A percentile compares a stretch with the other conserved stretches of the same genome.
These are phyloP conservation scores for Pyrus betulifolia DNA, from an alignment of 306 rosid genomes.

Conservation along the genomic window DNA sequence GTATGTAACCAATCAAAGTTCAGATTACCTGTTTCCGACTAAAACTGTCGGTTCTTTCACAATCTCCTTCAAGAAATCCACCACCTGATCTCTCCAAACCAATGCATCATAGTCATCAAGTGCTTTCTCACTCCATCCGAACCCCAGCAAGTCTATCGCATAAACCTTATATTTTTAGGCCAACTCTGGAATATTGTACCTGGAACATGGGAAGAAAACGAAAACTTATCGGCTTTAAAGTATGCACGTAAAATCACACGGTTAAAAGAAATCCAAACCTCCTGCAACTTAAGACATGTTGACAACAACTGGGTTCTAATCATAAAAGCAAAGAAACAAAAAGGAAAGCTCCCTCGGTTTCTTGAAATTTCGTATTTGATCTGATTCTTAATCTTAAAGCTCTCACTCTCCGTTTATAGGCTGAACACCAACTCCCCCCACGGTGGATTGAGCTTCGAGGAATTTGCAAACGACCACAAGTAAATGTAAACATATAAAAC, in stretches of 20 bases:
- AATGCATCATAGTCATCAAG: conserved; percentile 81
- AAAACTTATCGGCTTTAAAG: not conserved
- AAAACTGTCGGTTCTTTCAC: conserved; percentile 80
- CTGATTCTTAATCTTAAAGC: not conserved
- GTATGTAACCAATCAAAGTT: not conserved
- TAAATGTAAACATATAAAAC: not conserved
- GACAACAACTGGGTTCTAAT: not conserved
- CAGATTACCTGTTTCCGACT: conserved; percentile 71
- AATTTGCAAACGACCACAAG: not conserved
- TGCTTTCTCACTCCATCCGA: conserved; percentile 99
- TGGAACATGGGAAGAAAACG: conserved; percentile 13
- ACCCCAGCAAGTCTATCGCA: conserved; percentile 90
- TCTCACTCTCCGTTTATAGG: not conserved
- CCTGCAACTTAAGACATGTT: not conserved
- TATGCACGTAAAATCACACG: not conserved
- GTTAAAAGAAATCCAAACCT: not conserved
- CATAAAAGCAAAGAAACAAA: not conserved
- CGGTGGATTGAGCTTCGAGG: not conserved
- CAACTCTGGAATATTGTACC: conserved; percentile 91
- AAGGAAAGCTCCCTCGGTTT: not conserved
- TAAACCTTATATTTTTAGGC: conserved; percentile 81
- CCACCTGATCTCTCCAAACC: conserved; percentile 89
- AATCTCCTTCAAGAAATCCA: conserved; percentile 79
- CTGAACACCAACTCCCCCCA: not conserved
- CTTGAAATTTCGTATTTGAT: not conserved